Conservation (phyloP, 768 basidiomycete species). For the Tephrocybe sp. region DNA sequence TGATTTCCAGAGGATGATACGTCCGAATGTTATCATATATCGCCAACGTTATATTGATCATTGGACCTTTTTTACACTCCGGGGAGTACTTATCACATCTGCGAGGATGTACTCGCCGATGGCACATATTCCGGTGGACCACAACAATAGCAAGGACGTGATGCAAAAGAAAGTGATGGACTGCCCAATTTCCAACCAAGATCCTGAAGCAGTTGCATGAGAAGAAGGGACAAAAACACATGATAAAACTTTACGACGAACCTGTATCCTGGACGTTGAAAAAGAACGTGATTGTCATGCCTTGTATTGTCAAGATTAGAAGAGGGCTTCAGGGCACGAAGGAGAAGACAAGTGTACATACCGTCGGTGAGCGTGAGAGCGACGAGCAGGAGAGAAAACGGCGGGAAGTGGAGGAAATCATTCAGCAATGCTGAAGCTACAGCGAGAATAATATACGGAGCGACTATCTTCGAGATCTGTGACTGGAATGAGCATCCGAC, state of each 20-base stretch:
- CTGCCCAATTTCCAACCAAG: slow-evolving; percentile 88
- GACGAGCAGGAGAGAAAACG: slow-evolving; percentile 78
- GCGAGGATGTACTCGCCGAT: slow-evolving; percentile 71
- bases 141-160: slow-evolving; percentile 72
- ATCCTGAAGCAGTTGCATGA: slow-evolving; percentile 40
- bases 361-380: slow-evolving; percentile 74
- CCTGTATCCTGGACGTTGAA: slow-evolving; percentile 80
- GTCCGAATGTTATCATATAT: no score
- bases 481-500: background rate
- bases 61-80: background rate
- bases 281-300: slow-evolving; percentile 84
- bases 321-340: slow-evolving; percentile 4
- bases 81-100: slow-evolving; percentile 25
- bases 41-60: background rate
- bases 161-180: slow-evolving; percentile 88
- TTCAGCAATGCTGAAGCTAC: slow-evolving; percentile 69
- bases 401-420: slow-evolving; percentile 61
- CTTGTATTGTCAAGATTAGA: slow-evolving; percentile 31
- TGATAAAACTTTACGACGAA: slow-evolving; percentile 21
- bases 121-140: slow-evolving; percentile 75
- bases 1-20: no score
- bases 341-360: slow-evolving; percentile 29
- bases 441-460: slow-evolving; percentile 76
- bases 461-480: slow-evolving; percentile 79
- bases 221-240: slow-evolving; percentile 9